These are phyloP conservation scores for Apiospora kogelbergensis DNA, from an alignment of 2,329 filamentous ascomycete species.

Conservation along the genomic window DNA sequence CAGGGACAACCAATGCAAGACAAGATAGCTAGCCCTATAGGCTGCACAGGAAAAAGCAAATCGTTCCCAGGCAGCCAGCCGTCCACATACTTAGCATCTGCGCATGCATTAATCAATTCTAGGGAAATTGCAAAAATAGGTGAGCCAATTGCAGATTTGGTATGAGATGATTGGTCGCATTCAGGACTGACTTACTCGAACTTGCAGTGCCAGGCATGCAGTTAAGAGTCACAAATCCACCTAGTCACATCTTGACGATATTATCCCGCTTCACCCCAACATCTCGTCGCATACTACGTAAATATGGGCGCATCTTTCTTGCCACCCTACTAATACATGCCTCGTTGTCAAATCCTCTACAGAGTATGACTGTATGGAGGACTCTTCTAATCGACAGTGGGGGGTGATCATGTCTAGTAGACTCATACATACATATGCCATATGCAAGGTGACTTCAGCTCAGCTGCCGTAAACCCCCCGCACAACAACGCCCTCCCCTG, in stretches of 20 bases:
- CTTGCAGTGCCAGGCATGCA: background rate
- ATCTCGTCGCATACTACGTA: background rate
- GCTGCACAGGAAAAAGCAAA: background rate
- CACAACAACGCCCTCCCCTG: background rate
- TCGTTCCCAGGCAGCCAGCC: background rate
- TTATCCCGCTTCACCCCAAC: background rate
- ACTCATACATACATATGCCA: background rate
- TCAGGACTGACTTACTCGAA: background rate
- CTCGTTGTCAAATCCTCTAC: background rate
- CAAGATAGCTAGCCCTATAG: background rate
- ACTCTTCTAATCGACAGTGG: background rate
- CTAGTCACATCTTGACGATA: background rate
- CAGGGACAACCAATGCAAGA: background rate
- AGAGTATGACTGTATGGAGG: too few relatives aligned
- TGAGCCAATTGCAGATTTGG: conserved; percentile 5
- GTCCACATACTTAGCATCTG: background rate
- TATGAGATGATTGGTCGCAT: background rate
- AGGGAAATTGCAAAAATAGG: conserved; percentile 3
- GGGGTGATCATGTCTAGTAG: background rate
- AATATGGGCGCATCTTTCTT: background rate
- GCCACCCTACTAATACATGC: background rate
- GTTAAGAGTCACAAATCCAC: background rate
- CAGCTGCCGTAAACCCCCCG: background rate
- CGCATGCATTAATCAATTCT: conserved; percentile 2
- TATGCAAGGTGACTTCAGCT: conserved; percentile 5